Conservation (phyloP, 2,329 filamentous ascomycete species). For the Claviceps citrina region DNA sequence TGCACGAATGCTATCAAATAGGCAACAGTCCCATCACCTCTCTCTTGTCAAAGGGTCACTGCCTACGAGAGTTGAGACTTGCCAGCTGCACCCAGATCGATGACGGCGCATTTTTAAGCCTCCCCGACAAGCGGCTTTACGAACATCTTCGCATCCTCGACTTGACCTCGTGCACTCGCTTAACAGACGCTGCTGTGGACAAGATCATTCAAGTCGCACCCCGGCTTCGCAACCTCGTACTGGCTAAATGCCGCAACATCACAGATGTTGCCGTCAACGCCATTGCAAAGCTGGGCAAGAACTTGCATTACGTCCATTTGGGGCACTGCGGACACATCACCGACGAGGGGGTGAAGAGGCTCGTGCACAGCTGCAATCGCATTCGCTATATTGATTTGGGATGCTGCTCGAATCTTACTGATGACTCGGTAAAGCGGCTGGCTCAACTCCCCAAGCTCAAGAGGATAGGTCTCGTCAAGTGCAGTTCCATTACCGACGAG, state of each 20-base stretch:
- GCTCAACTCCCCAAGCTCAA: slow-evolving; percentile 84
- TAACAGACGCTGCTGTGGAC: slow-evolving; percentile 77
- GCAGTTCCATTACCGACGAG: slow-evolving; percentile 72
- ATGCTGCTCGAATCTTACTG: slow-evolving; percentile 82
- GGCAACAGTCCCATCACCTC: slow-evolving; percentile 72
- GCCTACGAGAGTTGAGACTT: slow-evolving; percentile 79
- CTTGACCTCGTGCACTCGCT: slow-evolving; percentile 68
- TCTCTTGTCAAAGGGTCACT: slow-evolving; percentile 60
- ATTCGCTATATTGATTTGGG: slow-evolving; percentile 96
- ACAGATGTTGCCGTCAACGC: slow-evolving; percentile 78
- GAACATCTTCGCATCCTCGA: slow-evolving; percentile 88
- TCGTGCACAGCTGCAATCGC: slow-evolving; percentile 76
- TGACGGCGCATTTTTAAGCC: slow-evolving; percentile 70
- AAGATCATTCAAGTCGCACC: slow-evolving; percentile 79
- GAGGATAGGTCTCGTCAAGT: slow-evolving; percentile 90
- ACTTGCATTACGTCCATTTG: slow-evolving; percentile 89
- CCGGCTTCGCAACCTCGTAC: slow-evolving; percentile 75
- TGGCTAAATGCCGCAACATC: slow-evolving; percentile 86
- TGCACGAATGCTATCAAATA: slow-evolving; percentile 70
- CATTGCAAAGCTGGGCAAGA: slow-evolving; percentile 83
- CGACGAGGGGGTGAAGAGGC: slow-evolving; percentile 67
- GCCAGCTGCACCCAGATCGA: slow-evolving; percentile 74
- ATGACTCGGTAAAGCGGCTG: slow-evolving; percentile 68
- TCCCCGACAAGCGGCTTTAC: slow-evolving; percentile 51
- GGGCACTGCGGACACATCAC: slow-evolving; percentile 89